Percentiles rank a stretch among this genome's conserved stretches.
Evolutionary conservation across 331 rosid species (phyloP).

Genomic region (Phaseolus coccineus): DNA sequence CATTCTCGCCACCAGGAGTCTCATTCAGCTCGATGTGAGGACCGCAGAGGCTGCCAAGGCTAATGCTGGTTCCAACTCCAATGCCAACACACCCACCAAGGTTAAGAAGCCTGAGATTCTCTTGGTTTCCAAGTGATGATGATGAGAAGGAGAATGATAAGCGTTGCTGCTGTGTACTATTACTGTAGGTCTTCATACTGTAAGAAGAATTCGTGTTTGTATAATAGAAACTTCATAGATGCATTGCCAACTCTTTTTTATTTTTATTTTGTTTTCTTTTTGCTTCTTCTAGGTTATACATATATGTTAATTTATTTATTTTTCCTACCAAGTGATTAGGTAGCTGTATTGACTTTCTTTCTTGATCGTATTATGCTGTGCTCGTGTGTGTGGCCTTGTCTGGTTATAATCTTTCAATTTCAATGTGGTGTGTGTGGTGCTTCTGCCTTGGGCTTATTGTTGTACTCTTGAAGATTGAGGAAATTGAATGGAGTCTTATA

Average conservation of each 20-base stretch:
- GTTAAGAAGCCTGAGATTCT: constrained; percentile 86
- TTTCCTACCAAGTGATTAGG: constrained; percentile 34
- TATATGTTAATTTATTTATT: neutral
- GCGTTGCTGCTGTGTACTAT: constrained; percentile 50
- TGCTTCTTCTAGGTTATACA: constrained; percentile 18
- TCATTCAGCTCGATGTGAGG: constrained; percentile 86
- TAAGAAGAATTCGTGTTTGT: constrained; percentile 49
- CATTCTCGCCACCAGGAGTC: constrained; percentile 86
- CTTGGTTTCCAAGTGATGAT: constrained; percentile 75
- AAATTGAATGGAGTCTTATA: constrained; percentile 27
- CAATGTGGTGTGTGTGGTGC: constrained; percentile 7
- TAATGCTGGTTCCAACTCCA: neutral
- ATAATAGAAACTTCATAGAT: constrained; percentile 38
- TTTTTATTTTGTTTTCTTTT: neutral
- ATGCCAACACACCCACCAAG: constrained; percentile 81
- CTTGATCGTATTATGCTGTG: constrained; percentile 19
- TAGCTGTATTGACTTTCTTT: constrained; percentile 34
- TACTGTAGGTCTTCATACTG: constrained; percentile 46
- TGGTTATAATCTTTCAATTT: constrained; percentile 41
- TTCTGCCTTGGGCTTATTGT: constrained; percentile 19
- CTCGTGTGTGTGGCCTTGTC: neutral
- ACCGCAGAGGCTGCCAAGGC: constrained; percentile 56
- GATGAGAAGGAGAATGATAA: constrained; percentile 42
- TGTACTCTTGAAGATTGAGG: constrained; percentile 42
- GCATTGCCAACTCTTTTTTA: neutral